Conservation (phyloP, 2,329 filamentous ascomycete genomes). For the Ascochyta fabae region DNA sequence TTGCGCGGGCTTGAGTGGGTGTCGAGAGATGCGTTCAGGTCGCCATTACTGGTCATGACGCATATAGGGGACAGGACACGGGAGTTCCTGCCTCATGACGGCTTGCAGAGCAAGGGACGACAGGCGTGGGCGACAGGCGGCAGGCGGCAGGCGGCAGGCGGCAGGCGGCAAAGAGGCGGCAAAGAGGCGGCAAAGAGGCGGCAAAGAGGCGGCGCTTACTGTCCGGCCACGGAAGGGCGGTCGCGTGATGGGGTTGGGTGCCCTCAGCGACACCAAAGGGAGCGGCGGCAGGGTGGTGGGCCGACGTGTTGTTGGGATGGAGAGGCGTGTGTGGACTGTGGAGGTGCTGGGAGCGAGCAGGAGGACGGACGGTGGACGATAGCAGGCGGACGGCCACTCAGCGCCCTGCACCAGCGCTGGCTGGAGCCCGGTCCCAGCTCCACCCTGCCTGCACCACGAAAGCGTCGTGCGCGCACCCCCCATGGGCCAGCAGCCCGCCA, state of each 20-base stretch:
- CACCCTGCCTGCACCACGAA: slow-evolving; percentile 24
- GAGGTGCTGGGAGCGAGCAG: slow-evolving; percentile 22
- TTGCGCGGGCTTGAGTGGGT: slow-evolving; percentile 23
- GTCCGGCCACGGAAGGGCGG: slow-evolving; percentile 19
- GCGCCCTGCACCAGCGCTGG: slow-evolving; percentile 25
- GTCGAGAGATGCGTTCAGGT: slow-evolving; percentile 39
- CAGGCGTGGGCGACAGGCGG: slow-evolving; percentile 27
- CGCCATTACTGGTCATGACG: slow-evolving; percentile 51
- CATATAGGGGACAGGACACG: slow-evolving; percentile 46
- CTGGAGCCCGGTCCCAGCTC: slow-evolving; percentile 23
- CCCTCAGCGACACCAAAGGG: slow-evolving; percentile 18
- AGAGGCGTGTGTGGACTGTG: slow-evolving; percentile 17
- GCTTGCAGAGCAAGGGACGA: slow-evolving; percentile 39
- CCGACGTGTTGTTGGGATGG: slow-evolving; percentile 19
- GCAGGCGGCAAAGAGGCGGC: slow-evolving; percentile 11
- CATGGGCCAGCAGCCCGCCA: not conserved
- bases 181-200: slow-evolving; percentile 11
- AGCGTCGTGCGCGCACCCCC: slow-evolving; percentile 4
- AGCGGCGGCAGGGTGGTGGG: slow-evolving; percentile 14
- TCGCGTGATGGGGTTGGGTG: slow-evolving; percentile 18
- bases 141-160: not conserved
- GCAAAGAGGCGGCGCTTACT: slow-evolving; percentile 14
- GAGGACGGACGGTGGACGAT: slow-evolving; percentile 18
- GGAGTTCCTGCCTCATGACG: slow-evolving; percentile 50
- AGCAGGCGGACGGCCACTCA: slow-evolving; percentile 26